Percentiles rank a stretch among this genome's conserved stretches.
Conservation (phyloP, 257 asterid species). For the Nicotiana obtusifolia region DNA sequence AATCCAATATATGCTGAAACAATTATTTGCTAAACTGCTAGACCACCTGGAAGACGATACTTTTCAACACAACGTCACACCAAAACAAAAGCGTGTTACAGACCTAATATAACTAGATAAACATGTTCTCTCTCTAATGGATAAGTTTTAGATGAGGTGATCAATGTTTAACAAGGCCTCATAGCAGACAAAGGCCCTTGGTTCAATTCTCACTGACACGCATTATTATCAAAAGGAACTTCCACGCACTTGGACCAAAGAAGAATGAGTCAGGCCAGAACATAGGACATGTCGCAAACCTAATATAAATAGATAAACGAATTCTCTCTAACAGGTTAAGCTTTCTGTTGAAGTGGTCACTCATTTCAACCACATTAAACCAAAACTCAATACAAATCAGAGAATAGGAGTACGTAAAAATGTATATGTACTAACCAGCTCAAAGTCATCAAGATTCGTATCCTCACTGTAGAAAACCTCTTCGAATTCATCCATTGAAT, state of each 20-base stretch:
- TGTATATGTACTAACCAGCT: conserved; percentile 40
- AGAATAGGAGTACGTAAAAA: not conserved
- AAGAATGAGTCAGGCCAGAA: not conserved
- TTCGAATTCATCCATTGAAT: conserved; percentile 42
- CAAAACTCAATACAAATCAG: not conserved
- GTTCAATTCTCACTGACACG: not conserved
- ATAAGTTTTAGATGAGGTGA: not conserved
- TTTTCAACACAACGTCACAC: not conserved
- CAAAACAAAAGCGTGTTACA: not conserved
- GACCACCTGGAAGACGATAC: not conserved
- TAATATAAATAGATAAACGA: not conserved
- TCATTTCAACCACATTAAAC: not conserved
- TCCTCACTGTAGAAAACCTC: conserved; percentile 42
- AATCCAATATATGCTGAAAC: not conserved
- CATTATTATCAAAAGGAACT: not conserved
- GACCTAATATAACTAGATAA: not conserved
- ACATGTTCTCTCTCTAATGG: not conserved
- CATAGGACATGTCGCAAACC: not conserved
- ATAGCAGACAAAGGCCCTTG: not conserved
- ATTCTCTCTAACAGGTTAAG: not conserved
- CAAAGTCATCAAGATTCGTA: conserved; percentile 53
- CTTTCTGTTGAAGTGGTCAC: not conserved
- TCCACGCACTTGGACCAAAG: not conserved
- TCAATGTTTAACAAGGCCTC: not conserved
- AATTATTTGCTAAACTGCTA: not conserved